Percentiles rank a stretch among this genome's conserved stretches.
Conservation (phyloP, 2,329 filamentous ascomycete genomes). For the Pseudopithomyces chartarum region DNA sequence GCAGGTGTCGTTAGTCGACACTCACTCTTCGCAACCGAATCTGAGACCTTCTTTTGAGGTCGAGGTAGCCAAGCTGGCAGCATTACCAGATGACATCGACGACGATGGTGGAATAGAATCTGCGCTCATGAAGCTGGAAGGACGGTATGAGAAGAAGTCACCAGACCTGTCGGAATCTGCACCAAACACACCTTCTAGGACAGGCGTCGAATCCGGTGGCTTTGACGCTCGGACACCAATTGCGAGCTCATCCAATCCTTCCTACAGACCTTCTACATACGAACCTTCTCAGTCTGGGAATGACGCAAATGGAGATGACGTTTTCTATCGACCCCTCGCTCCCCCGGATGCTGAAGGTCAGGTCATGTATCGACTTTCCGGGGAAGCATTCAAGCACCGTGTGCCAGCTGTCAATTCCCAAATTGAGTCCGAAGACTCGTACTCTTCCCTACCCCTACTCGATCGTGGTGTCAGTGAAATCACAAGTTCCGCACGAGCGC, state of each 20-base stretch:
- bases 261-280: conserved; percentile 24
- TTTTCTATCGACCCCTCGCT: conserved; percentile 32
- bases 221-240: conserved; percentile 29
- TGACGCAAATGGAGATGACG: conserved; percentile 28
- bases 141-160: conserved; percentile 68
- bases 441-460: conserved; percentile 76
- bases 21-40: conserved; percentile 61
- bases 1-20: conserved; percentile 51
- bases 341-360: conserved; percentile 33
- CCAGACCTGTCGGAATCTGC: conserved; percentile 13
- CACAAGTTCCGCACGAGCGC: conserved; percentile 18
- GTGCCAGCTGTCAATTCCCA: conserved; percentile 38
- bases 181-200: conserved; percentile 24
- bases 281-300: conserved; percentile 16
- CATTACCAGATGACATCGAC: conserved; percentile 83
- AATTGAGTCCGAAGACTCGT: conserved; percentile 72
- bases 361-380: conserved; percentile 38
- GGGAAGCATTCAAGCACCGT: conserved; percentile 35
- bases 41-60: conserved; percentile 78
- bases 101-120: conserved; percentile 84
- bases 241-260: conserved; percentile 19
- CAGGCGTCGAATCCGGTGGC: conserved; percentile 24
- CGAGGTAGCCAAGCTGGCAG: conserved; percentile 83
- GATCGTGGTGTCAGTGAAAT: conserved; percentile 62
- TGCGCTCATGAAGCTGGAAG: conserved; percentile 90